Evolutionary conservation across 768 basidiomycete genomes (phyloP).

Genomic region (Lactarius hengduanensis): DNA sequence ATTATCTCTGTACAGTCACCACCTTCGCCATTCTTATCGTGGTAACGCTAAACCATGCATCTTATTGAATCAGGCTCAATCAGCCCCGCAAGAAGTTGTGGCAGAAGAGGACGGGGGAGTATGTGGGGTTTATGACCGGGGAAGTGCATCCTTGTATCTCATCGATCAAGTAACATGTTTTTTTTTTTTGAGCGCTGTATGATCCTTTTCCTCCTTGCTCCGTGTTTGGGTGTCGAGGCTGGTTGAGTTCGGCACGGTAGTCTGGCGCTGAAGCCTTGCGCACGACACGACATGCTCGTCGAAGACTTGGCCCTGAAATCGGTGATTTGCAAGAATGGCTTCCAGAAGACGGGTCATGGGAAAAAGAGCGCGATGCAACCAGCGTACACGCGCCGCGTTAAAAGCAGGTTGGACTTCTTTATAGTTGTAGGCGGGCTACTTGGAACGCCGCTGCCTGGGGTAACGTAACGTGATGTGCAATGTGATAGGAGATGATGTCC

Average conservation of each 20-base stretch:
- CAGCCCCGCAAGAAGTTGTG: background rate
- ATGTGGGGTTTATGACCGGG: background rate
- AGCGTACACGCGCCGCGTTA: constrained; percentile 33
- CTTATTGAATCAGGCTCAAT: constrained; percentile 2
- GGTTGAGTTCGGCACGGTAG: background rate
- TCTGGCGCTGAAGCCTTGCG: background rate
- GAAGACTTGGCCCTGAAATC: constrained; percentile 37
- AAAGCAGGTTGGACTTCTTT: constrained; percentile 37
- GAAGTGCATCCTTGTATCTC: constrained; percentile 13
- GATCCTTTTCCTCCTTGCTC: background rate
- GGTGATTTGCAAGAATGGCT: constrained; percentile 40
- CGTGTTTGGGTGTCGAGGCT: background rate
- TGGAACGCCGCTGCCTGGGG: constrained; percentile 41
- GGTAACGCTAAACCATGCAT: constrained; percentile 5
- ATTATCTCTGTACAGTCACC: constrained; percentile 27
- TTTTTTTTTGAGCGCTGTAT: constrained; percentile 4
- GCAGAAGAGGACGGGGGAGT: background rate
- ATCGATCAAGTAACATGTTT: constrained; percentile 10
- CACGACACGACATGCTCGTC: constrained; percentile 28
- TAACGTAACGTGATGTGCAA: no score
- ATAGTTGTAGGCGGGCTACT: constrained; percentile 28
- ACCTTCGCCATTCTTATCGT: background rate
- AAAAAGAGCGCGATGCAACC: constrained; percentile 43
- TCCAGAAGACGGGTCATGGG: constrained; percentile 36
- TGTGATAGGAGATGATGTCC: background rate